phyloP scores from a whole-genome alignment of 2,329 filamentous ascomycete species.

The Botrytis porri region DNA sequence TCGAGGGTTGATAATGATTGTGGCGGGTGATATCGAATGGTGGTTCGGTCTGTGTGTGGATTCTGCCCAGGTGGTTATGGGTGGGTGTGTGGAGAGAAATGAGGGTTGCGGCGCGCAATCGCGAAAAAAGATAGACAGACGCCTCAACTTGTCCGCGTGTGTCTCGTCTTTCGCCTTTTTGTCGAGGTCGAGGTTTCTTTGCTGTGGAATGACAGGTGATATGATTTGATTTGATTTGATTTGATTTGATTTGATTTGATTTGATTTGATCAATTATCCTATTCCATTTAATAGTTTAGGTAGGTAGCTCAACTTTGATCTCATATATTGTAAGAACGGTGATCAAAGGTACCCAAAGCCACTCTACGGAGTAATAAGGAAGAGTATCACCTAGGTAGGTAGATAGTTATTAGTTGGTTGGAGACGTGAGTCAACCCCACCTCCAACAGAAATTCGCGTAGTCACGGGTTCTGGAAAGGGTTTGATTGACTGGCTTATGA shows the following conservation, averaged over 20 bases:
- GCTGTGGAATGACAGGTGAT: neutral
- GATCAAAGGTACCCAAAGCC: neutral
- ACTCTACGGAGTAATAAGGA: neutral
- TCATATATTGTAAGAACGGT: neutral
- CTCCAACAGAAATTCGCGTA: neutral
- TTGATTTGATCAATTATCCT: neutral
- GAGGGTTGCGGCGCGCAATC: neutral
- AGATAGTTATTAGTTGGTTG: neutral
- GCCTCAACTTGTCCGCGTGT: neutral
- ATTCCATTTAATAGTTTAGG: neutral
- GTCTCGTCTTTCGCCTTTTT: neutral
- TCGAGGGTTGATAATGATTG: constrained; percentile 11
- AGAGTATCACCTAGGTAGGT: neutral
- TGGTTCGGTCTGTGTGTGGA: neutral
- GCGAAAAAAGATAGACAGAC: neutral
- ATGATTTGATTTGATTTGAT: neutral
- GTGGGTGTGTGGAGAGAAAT: neutral
- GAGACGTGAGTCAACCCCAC: constrained; percentile 12
- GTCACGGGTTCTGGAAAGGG: neutral
- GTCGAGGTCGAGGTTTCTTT: neutral
- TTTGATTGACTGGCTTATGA: neutral
- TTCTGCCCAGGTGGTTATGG: neutral
- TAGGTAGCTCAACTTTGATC: neutral
- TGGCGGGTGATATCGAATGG: constrained; percentile 12
- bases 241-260: neutral